Base-by-base conservation (phyloP, 768 basidiomycete species). In the Leucogyrophana mollusca region DNA sequence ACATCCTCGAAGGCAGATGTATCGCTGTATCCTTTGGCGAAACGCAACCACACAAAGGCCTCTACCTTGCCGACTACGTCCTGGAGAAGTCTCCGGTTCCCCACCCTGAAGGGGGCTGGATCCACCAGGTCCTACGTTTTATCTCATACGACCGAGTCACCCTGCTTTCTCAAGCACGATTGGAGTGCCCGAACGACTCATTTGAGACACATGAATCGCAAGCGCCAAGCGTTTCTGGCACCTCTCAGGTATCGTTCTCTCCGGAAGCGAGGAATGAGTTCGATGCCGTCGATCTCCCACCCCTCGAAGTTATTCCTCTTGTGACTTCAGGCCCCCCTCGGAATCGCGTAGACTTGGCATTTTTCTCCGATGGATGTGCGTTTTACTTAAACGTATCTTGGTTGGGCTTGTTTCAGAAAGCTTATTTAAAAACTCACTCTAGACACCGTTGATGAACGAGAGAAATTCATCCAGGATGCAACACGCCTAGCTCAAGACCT, bases 311-410 rank as follows among this genome's bases (percentile, higher is more conserved):
- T 7, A 52, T 72, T 9, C 80, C 82, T 34, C 69, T 90, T 20
- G 68, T 79, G 21, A 65, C 75, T 4, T 84, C 86, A 24, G 87
- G 87, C 0, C 70, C 78, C 7, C 73, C 80, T 9, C 58, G 60
- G 30, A 90, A 90, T 58, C 78, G 88, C 14, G 77, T 88, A 20
- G 81, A 88, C 65, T 66, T 90, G 8, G 79, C 87, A 9, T 90
- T 90, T 66, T 88, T 90, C 61, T 75, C 79, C 0, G 87, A 90
- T 51, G 87, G 88, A 25, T 90, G 87, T 88, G 61, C 49, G 85
- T 72, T 21, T 23, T 16, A 30, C 21, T 24, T 22, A n/a, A n/a
- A n/a, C n/a, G n/a, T 21, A 9, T 14, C 8, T 11, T 24, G 14
- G 25, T n/a, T n/a, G n/a, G n/a, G n/a, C n/a, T n/a, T n/a, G n/a